Percentiles rank a stretch among this genome's conserved stretches.
phyloP scores from a whole-genome alignment of 176 grass and related monocot genomes.

The Eragrostis nindensis region DNA sequence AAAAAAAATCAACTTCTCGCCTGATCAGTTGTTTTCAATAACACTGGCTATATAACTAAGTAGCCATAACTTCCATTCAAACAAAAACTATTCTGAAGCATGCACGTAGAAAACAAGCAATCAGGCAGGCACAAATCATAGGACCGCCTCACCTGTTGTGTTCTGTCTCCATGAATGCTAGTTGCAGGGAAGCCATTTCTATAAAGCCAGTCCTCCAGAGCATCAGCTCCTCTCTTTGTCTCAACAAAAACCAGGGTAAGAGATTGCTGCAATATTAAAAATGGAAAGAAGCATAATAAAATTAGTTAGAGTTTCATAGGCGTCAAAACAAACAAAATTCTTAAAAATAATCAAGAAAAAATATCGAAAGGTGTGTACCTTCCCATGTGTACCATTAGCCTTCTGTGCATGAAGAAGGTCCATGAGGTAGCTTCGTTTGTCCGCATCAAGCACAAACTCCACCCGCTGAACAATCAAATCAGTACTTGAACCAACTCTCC shows the following conservation, averaged over 20 bases:
- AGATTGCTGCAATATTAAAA: slow-evolving; percentile 35
- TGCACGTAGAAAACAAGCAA: not conserved
- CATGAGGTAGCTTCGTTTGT: slow-evolving; percentile 54
- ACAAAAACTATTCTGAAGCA: not conserved
- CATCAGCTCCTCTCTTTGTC: slow-evolving; percentile 40
- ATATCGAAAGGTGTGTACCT: not conserved
- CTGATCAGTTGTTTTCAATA: too few relatives aligned
- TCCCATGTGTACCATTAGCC: slow-evolving; percentile 37
- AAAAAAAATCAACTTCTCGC: not conserved
- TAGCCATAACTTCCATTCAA: not conserved
- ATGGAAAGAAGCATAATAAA: not conserved
- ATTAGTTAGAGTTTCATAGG: not conserved
- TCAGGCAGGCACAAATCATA: not conserved
- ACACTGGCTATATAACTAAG: not conserved
- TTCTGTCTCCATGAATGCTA: slow-evolving; percentile 34
- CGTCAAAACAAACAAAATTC: not conserved
- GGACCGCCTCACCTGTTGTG: not conserved
- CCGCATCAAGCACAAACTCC: slow-evolving; percentile 42
- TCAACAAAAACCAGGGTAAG: slow-evolving; percentile 38
- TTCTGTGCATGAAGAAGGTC: slow-evolving; percentile 53
- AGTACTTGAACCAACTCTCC: slow-evolving; percentile 53
- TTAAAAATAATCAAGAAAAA: not conserved
- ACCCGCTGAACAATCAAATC: slow-evolving; percentile 51
- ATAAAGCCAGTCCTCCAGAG: slow-evolving; percentile 30
- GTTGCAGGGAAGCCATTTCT: slow-evolving; percentile 30